Evolutionary conservation across 495 filamentous ascomycete genomes (phyloP), one percentile per base, ranked within the genome.

Genomic region (Penicillium riverlandense): DNA sequence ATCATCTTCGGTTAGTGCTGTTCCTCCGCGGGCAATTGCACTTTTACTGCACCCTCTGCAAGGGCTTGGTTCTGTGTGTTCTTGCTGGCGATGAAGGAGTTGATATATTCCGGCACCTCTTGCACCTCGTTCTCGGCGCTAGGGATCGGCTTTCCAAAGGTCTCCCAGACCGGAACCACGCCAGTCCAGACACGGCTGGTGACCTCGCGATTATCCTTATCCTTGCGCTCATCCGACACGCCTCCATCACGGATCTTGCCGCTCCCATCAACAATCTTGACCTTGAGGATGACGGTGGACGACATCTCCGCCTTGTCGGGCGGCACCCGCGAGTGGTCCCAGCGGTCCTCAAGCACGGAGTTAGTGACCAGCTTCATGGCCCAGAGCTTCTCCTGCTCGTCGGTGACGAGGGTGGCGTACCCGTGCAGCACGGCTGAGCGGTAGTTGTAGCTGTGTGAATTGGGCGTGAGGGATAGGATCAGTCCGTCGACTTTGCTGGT

Each of bases 381-480:
- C 69, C 77, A 95, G 6, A 86, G 60, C 58, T 91, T 90, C 61
- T 95, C 90, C 7, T 71, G 77, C 2, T 62, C 57, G 42, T 82
- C 77, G 11, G 72, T 76, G 14, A 96, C 87, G 8, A 85, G 55
- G 1, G 53, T 64, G 10, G 86, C 90, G 55, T 80, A 77, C 6
- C 90, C 90, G 56, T 90, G 86, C 22, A 94, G 71, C 11, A 86
- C 65, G 7, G 85, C 89, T 35, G 83, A 87, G 54, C 88, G 88
- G 68, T 92, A 96, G 69, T 95, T 95, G 71, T 86, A 90, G 59
- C 76, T 86, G 69, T 95, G 87, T 14, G 73, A 70, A 65, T 84
- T 83, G 22, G 90, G 88, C 0, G 87, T 84, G 59, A 91, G 74
- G 7, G 85, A 74, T 11, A 94, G 73, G 30, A 91, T 78, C 9